phyloP scores from a whole-genome alignment of 805 yeast genomes.

The Komagataella mondaviorum region DNA sequence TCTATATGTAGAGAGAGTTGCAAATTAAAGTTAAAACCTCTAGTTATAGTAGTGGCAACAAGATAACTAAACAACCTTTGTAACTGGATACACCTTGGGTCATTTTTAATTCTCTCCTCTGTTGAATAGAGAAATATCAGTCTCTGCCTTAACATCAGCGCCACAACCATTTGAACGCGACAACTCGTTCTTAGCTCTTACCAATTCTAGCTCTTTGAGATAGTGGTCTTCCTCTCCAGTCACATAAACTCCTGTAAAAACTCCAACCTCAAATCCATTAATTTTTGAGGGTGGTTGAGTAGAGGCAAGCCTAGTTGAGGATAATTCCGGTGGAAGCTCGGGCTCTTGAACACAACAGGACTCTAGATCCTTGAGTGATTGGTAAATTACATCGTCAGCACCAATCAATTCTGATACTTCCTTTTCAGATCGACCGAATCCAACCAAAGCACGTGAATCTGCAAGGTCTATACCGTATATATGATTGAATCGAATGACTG shows the following conservation, averaged over 20 bases:
- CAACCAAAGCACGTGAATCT: conserved; percentile 87
- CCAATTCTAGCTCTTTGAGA: conserved; percentile 65
- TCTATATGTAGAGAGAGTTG: background rate
- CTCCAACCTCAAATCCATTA: conserved; percentile 83
- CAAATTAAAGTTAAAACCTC: background rate
- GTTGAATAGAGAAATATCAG: conserved; percentile 43
- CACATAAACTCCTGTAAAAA: conserved; percentile 85
- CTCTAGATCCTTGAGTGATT: conserved; percentile 68
- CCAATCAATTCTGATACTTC: conserved; percentile 71
- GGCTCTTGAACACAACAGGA: conserved; percentile 50
- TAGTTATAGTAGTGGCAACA: background rate
- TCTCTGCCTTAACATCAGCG: conserved; percentile 69
- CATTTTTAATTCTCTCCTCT: conserved; percentile 27
- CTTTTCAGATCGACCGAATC: conserved; percentile 60
- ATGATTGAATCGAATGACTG: conserved; percentile 93
- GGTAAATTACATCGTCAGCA: conserved; percentile 86
- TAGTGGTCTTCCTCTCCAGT: conserved; percentile 89
- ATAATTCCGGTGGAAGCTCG: conserved; percentile 16
- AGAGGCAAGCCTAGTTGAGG: conserved; percentile 20
- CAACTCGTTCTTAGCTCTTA: conserved; percentile 67
- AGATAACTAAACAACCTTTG: background rate
- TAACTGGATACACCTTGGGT: conserved; percentile 9
- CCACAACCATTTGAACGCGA: conserved; percentile 28
- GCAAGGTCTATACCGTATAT: conserved; percentile 97
- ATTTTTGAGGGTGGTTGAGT: conserved; percentile 20